These are phyloP conservation scores for Adenanthera pavonina DNA, from an alignment of 306 rosid genomes.

Conservation along the genomic window DNA sequence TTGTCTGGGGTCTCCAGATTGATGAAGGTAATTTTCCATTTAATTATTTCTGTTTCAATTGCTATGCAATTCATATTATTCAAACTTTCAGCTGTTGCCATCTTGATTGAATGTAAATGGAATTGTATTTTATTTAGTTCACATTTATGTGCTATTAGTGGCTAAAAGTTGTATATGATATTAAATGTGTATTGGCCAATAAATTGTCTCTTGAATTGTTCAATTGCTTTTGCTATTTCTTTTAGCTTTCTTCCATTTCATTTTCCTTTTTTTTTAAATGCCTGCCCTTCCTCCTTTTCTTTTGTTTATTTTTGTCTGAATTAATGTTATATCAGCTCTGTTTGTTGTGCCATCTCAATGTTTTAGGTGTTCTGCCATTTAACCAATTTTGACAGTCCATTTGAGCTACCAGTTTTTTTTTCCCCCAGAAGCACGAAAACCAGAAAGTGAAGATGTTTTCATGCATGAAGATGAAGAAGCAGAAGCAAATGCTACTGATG, in stretches of 20 bases:
- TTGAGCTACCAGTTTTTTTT: conserved; percentile 1
- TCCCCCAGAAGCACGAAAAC: conserved; percentile 82
- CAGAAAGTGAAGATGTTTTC: conserved; percentile 84
- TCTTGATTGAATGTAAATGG: conserved; percentile 25
- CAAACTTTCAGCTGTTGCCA: conserved; percentile 17
- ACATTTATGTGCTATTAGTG: background rate
- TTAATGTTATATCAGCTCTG: conserved; percentile 21
- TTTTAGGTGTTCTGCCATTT: conserved; percentile 14
- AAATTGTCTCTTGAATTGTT: conserved; percentile 11
- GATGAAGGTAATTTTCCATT: conserved; percentile 70
- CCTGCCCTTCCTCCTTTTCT: background rate
- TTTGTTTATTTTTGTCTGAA: conserved; percentile 15
- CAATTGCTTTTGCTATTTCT: conserved; percentile 26
- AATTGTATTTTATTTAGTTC: conserved; percentile 2
- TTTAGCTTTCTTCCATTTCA: conserved; percentile 11
- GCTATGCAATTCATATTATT: conserved; percentile 10
- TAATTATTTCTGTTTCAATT: conserved; percentile 4
- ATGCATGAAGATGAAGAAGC: conserved; percentile 83
- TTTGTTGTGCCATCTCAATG: conserved; percentile 27
- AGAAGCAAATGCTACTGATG: conserved; percentile 56
- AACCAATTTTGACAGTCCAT: conserved; percentile 23
- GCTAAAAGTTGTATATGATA: background rate
- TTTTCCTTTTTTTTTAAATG: background rate
- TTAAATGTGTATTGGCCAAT: conserved; percentile 10
- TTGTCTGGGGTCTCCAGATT: conserved; percentile 93